Conservation (phyloP, 2,329 filamentous ascomycete genomes). For the Malbranchea zuffiana region DNA sequence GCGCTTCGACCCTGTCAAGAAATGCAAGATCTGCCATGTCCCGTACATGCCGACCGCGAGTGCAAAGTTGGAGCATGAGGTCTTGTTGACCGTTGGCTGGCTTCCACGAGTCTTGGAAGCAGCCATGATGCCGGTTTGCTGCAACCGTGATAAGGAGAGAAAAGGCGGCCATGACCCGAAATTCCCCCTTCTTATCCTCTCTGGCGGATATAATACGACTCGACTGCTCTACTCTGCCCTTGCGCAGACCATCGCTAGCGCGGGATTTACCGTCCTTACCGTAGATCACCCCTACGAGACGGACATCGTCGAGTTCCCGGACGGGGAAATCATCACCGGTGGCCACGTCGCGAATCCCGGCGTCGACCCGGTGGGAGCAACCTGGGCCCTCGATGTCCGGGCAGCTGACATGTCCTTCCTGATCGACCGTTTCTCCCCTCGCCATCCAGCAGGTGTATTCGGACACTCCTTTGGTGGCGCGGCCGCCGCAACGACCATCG, state of each 20-base stretch:
- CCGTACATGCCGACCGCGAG: constrained; percentile 2
- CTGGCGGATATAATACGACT: constrained; percentile 5
- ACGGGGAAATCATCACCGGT: constrained; percentile 11
- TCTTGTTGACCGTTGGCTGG: constrained; percentile 1
- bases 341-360: not conserved
- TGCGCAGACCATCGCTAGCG: constrained; percentile 7
- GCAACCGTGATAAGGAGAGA: too few species aligned
- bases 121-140: constrained; percentile 3
- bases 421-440: not conserved
- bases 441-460: constrained; percentile 14
- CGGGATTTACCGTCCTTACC: constrained; percentile 8
- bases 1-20: constrained; percentile 8
- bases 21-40: constrained; percentile 7
- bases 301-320: constrained; percentile 16
- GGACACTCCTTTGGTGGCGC: constrained; percentile 31
- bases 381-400: constrained; percentile 4
- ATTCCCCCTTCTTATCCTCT: constrained; percentile 8
- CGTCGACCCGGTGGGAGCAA: not conserved
- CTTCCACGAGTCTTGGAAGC: constrained; percentile 1
- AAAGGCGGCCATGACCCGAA: not conserved
- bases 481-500: constrained; percentile 19
- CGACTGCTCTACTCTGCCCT: constrained; percentile 9
- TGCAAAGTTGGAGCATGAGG: constrained; percentile 6
- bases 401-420: constrained; percentile 1
- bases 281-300: constrained; percentile 18